A percentile compares a stretch with the other conserved stretches of the same genome.
phyloP scores from a whole-genome alignment of 2,329 filamentous ascomycete species.

The Penicillium sp. region DNA sequence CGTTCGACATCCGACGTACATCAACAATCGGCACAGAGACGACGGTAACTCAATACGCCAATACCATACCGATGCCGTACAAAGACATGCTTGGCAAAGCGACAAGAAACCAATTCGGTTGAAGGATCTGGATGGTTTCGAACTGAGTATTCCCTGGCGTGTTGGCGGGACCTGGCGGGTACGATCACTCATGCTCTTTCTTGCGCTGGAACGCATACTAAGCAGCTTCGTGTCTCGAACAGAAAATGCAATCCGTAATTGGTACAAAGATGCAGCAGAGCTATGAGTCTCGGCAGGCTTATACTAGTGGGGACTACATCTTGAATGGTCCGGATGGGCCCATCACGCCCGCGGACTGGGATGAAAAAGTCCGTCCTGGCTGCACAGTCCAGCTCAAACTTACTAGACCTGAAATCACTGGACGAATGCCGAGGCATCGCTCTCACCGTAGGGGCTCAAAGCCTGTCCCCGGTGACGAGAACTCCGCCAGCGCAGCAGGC shows the following conservation, averaged over 20 bases:
- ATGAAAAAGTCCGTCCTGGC: not conserved
- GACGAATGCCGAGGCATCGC: not conserved
- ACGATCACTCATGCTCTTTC: not conserved
- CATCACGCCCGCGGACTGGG: not conserved
- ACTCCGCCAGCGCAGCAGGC: not conserved
- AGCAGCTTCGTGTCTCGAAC: too few relatives aligned
- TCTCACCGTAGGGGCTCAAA: not conserved
- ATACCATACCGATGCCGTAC: not conserved
- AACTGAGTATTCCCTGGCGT: not conserved
- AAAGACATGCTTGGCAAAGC: not conserved
- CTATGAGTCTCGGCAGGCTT: not conserved
- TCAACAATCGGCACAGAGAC: not conserved
- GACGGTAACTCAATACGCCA: not conserved
- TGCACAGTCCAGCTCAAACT: slow-evolving; percentile 1
- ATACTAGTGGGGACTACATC: not conserved
- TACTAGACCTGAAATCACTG: not conserved
- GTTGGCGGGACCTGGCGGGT: not conserved
- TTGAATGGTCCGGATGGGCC: slow-evolving; percentile 2
- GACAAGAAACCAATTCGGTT: not conserved
- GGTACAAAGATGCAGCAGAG: not conserved
- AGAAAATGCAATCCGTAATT: not conserved
- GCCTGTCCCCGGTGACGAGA: too few relatives aligned
- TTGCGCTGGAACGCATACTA: too few relatives aligned
- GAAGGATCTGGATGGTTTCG: not conserved
- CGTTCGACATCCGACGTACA: not conserved